These are phyloP conservation scores for Talaromyces sp. DNA, from an alignment of 2,329 filamentous ascomycete species.

Conservation along the genomic window DNA sequence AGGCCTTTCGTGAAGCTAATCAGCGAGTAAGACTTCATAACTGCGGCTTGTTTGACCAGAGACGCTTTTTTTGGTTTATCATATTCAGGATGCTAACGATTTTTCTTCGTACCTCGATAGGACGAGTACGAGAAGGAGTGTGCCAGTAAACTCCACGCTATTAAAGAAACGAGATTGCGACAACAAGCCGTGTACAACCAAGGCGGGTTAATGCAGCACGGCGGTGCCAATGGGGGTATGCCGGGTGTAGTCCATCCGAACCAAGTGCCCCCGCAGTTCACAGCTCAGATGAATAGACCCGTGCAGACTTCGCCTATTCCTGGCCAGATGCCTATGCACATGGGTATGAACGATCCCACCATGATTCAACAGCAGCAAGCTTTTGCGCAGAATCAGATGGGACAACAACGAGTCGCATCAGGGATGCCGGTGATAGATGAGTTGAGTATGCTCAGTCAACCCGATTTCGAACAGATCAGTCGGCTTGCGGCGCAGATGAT, in stretches of 20 bases:
- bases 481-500: conserved; percentile 50
- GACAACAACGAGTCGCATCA: conserved; percentile 32
- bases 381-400: conserved; percentile 16
- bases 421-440: conserved; percentile 35
- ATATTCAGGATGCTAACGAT: background rate
- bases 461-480: conserved; percentile 47
- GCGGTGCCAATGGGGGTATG: conserved; percentile 32
- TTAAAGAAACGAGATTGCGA: conserved; percentile 46
- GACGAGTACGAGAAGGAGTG: conserved; percentile 46
- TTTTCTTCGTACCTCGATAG: conserved; percentile 26
- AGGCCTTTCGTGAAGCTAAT: conserved; percentile 44
- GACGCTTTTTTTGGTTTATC: background rate
- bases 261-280: conserved; percentile 47
- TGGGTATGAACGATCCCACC: conserved; percentile 36
- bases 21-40: conserved; percentile 31
- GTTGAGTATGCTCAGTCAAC: conserved; percentile 36
- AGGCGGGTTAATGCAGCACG: conserved; percentile 38
- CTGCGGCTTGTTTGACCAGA: background rate
- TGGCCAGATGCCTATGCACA: conserved; percentile 39
- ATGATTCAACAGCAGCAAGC: conserved; percentile 33
- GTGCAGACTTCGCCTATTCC: conserved; percentile 53
- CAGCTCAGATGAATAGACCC: conserved; percentile 51
- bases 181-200: conserved; percentile 28
- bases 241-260: conserved; percentile 38
- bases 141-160: conserved; percentile 45